phyloP scores from a whole-genome alignment of 495 filamentous ascomycete genomes.

The Podospora pseudocomata region DNA sequence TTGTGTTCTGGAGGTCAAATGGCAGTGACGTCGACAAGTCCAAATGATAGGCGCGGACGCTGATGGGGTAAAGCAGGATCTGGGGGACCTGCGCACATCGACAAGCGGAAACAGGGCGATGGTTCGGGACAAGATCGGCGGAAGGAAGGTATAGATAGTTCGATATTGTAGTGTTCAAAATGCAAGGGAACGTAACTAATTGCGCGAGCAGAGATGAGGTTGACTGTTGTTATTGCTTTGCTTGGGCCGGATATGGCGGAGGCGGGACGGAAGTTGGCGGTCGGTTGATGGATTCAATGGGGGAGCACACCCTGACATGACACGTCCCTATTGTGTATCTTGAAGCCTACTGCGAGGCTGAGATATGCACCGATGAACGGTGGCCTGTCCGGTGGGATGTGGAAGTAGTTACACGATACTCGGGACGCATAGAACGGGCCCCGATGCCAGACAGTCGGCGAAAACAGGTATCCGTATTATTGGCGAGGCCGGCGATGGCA shows the following conservation, averaged over 20 bases:
- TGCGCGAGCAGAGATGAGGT: neutral
- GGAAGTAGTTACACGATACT: neutral
- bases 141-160: neutral
- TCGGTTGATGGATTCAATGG: neutral
- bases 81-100: neutral
- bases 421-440: neutral
- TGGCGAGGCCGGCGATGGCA: neutral
- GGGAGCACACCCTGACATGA: neutral
- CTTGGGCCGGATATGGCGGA: conserved; percentile 18
- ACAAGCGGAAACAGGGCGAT: neutral
- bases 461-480: neutral
- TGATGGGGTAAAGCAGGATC: neutral
- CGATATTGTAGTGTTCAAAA: neutral
- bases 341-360: neutral
- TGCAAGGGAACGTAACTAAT: neutral
- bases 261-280: conserved; percentile 8
- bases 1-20: neutral
- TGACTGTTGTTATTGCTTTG: neutral
- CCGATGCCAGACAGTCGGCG: neutral
- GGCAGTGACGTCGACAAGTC: neutral
- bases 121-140: neutral
- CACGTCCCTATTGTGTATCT: neutral
- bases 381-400: no score
- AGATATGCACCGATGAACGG: no score
- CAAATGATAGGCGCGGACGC: neutral